phyloP scores from a whole-genome alignment of 2,329 filamentous ascomycete species.

The Colletotrichum shisoi region DNA sequence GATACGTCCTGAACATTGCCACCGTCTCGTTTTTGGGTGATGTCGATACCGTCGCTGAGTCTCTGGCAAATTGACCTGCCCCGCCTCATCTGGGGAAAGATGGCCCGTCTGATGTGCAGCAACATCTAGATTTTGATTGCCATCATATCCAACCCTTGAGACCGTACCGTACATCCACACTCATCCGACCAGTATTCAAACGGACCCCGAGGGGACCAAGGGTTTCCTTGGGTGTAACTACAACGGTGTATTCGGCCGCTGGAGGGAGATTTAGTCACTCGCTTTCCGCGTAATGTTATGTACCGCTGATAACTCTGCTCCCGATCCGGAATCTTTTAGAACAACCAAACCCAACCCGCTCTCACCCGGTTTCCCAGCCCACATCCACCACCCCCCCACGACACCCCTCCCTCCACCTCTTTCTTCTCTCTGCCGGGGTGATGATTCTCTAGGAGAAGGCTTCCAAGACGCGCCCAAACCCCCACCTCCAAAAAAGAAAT shows the following conservation, averaged over 20 bases:
- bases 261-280: background rate
- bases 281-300: background rate
- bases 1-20: too few relatives aligned
- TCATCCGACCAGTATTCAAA: background rate
- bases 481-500: background rate
- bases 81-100: background rate
- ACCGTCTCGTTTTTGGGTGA: background rate
- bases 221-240: background rate
- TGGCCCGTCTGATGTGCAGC: background rate
- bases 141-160: too few relatives aligned
- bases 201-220: background rate
- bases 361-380: background rate
- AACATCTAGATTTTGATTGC: too few relatives aligned
- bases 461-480: background rate
- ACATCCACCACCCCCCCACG: background rate
- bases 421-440: background rate
- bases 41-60: background rate
- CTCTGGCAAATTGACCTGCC: background rate
- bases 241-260: background rate
- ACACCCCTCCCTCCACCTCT: background rate
- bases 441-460: background rate
- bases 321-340: background rate
- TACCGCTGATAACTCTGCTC: background rate
- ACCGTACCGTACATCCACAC: background rate
- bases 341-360: too few relatives aligned